These are phyloP conservation scores for Pholiota molesta DNA, from an alignment of 768 basidiomycete genomes.

Conservation along the genomic window DNA sequence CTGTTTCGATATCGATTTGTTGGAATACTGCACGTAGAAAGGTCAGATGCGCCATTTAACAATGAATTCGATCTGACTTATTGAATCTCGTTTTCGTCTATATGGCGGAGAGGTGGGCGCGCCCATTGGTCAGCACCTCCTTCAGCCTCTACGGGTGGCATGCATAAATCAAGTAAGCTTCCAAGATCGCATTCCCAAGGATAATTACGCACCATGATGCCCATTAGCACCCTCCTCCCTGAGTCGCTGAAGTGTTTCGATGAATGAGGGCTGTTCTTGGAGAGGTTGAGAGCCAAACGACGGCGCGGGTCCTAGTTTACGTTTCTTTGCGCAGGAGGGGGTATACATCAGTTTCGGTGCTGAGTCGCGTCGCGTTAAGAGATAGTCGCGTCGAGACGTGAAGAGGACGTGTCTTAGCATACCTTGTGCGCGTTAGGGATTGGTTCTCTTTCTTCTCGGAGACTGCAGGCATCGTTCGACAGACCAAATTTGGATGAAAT, in stretches of 20 bases:
- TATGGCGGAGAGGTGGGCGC: slow-evolving; percentile 55
- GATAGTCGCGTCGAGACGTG: slow-evolving; percentile 2
- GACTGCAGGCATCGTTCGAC: slow-evolving; percentile 10
- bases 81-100: slow-evolving; percentile 67
- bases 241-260: slow-evolving; percentile 64
- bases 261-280: slow-evolving; percentile 51
- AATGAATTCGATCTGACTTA: slow-evolving; percentile 52
- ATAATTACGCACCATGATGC: slow-evolving; percentile 38
- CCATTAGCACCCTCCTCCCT: slow-evolving; percentile 52
- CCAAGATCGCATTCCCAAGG: neutral
- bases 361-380: slow-evolving; percentile 27
- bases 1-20: slow-evolving; percentile 89
- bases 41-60: neutral
- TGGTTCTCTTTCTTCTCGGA: slow-evolving; percentile 30
- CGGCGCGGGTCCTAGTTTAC: slow-evolving; percentile 46
- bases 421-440: slow-evolving; percentile 35
- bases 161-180: neutral
- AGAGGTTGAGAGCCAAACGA: slow-evolving; percentile 43
- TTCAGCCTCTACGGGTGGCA: slow-evolving; percentile 54
- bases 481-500: neutral
- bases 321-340: slow-evolving; percentile 55
- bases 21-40: slow-evolving; percentile 71
- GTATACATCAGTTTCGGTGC: slow-evolving; percentile 28
- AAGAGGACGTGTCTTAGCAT: slow-evolving; percentile 14
- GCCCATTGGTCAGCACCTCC: slow-evolving; percentile 80